Conservation (phyloP, 805 yeast genomes). For the Starmerella floricola region DNA sequence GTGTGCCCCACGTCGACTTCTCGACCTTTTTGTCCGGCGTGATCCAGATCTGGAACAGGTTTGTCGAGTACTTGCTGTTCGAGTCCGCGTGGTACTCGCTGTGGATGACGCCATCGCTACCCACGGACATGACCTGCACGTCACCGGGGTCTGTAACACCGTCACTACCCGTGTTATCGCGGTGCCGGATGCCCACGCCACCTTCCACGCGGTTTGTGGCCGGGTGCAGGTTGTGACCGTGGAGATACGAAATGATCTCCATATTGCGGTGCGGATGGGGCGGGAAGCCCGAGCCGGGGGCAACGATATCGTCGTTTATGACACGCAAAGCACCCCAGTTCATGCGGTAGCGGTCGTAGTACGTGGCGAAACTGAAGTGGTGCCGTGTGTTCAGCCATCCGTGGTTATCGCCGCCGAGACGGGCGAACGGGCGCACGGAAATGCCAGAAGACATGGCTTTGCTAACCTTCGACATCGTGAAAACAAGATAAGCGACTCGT, state of each 20-base stretch:
- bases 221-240: slow-evolving; percentile 12
- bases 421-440: slow-evolving; percentile 14
- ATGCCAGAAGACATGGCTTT: not conserved
- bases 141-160: slow-evolving; percentile 20
- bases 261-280: slow-evolving; percentile 19
- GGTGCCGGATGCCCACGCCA: slow-evolving; percentile 17
- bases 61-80: not conserved
- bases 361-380: slow-evolving; percentile 18
- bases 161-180: slow-evolving; percentile 16
- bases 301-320: slow-evolving; percentile 16
- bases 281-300: slow-evolving; percentile 17
- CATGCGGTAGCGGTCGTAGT: slow-evolving; percentile 17
- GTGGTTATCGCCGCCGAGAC: slow-evolving; percentile 16
- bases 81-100: slow-evolving; percentile 14
- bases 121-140: slow-evolving; percentile 20
- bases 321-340: slow-evolving; percentile 21
- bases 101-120: slow-evolving; percentile 17
- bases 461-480: not conserved
- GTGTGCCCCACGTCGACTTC: slow-evolving; percentile 15
- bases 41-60: slow-evolving; percentile 17
- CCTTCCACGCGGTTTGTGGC: slow-evolving; percentile 13
- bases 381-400: slow-evolving; percentile 18
- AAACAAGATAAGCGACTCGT: no score
- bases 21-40: slow-evolving; percentile 8
- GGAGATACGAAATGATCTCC: slow-evolving; percentile 16